Base-by-base conservation (phyloP, 1,284 basidiomycete species). In the Rhodotorula sp. region DNA sequence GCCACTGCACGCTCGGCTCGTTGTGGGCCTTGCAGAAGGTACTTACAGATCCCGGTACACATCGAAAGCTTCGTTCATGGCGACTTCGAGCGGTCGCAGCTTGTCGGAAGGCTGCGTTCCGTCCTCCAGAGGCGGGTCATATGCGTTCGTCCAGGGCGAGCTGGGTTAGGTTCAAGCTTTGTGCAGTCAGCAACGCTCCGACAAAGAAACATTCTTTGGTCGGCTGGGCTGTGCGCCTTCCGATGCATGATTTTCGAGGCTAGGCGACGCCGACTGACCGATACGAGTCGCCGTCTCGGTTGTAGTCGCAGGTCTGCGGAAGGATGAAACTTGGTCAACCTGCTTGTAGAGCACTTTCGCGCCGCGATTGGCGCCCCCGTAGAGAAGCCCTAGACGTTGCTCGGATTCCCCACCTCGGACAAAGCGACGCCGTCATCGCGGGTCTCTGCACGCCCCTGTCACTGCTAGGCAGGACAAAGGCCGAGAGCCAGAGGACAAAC, bases 61-160 rank as follows among this genome's bases (percentile, higher is more conserved):
- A 80, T 97, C 94, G 78, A 99, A 99, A 1, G 94, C 95, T 75
- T 94, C 91, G 79, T 99, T 99, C 54, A 95, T 91, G 30, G 89
- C 85, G 70, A 95, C 87, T 82, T 99, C 96, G 45, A 99, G 85
- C 78, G 95, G 91, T 66, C 96, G 86, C 68, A 99, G 85, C 77
- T 89, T 91, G 6, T 88, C 82, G 14, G 89, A 88, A 0, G 96
- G 96, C 6, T 87, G 83, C 3, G 93, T 94, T 4, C 93, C 95
- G 72, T 94, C 91, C 58, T 92, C 87, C 45, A 94, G 82, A 1
- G 89, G 88, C 22, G 93, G 93, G 72, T 94, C 88, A 79, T 98
- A 99, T 78, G 90, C 88, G 80, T 98, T 98, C 33, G 93, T 93
- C 91, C 95, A 97, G 33, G 96, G 96, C 24, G 94, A 98, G 78